Percentiles rank a stretch among this genome's conserved stretches.
Conservation (phyloP, 1,139 yeast genomes). For the Petasospora rhodanensis region DNA sequence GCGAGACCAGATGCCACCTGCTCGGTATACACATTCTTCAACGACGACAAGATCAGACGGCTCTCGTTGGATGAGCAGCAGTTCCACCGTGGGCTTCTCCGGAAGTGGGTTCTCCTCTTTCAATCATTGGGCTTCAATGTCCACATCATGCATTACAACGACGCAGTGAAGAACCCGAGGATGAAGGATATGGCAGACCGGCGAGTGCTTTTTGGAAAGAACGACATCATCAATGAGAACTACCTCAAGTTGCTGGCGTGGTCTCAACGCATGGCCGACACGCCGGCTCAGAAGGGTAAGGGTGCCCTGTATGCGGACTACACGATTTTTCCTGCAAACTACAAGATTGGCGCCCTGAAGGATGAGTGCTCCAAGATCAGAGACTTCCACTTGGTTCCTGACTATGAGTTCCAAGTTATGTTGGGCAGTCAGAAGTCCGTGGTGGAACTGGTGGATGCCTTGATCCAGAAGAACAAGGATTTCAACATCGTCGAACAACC, state of each 20-base stretch:
- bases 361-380: conserved; percentile 1
- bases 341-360: conserved; percentile 4
- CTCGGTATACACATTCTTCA: conserved; percentile 18
- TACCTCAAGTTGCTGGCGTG: conserved; percentile 19
- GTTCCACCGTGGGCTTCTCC: conserved; percentile 14
- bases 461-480: conserved; percentile 9
- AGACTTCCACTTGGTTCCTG: conserved; percentile 11
- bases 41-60: conserved; percentile 16
- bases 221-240: conserved; percentile 16
- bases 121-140: conserved; percentile 18
- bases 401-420: conserved; percentile 16
- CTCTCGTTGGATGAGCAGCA: conserved; percentile 16
- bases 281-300: conserved; percentile 1
- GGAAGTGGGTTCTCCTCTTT: conserved; percentile 17
- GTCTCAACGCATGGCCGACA: conserved; percentile 6
- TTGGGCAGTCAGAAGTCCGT: conserved; percentile 6
- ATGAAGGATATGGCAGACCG: conserved; percentile 4
- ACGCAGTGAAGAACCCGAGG: conserved; percentile 15
- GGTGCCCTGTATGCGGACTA: conserved; percentile 16
- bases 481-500: conserved; percentile 11
- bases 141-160: conserved; percentile 17
- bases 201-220: conserved; percentile 9
- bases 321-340: conserved; percentile 13
- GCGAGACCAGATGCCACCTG: conserved; percentile 2
- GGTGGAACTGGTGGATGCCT: conserved; percentile 6